phyloP scores from a whole-genome alignment of 768 basidiomycete genomes.

The Hygrocybe punicea region DNA sequence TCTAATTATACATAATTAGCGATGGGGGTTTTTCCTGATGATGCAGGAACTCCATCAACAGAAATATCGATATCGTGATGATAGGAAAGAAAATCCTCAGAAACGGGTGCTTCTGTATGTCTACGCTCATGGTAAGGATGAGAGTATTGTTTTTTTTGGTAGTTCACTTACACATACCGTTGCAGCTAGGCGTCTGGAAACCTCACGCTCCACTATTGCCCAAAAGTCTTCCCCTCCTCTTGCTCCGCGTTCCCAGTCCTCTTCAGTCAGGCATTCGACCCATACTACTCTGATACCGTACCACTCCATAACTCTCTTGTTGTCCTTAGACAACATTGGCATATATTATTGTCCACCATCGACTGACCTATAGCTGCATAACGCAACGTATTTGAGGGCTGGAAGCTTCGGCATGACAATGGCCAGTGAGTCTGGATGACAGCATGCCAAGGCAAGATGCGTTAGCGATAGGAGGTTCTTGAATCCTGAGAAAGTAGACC shows the following conservation, averaged over 20 bases:
- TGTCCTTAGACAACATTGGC: not conserved
- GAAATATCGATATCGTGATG: no score
- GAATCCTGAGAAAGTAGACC: slow-evolving; percentile 13
- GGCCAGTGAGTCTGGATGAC: not conserved
- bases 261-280: not conserved
- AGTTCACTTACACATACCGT: not conserved
- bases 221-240: not conserved
- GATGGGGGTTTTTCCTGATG: no score
- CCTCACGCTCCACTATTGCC: not conserved
- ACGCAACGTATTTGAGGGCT: not conserved
- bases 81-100: no score
- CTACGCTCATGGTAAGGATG: no score
- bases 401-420: not conserved
- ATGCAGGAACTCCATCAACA: no score
- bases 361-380: not conserved
- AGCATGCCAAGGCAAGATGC: slow-evolving; percentile 14
- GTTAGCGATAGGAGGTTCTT: slow-evolving; percentile 14
- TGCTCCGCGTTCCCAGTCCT: not conserved
- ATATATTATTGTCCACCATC: not conserved
- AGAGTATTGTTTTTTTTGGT: not conserved
- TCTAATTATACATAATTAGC: no score
- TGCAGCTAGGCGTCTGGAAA: not conserved
- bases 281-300: not conserved
- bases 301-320: not conserved
- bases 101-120: no score